A percentile compares a stretch with the other conserved stretches of the same genome.
These are phyloP conservation scores for Gossypium lobatum DNA, from an alignment of 441 rosid genomes.

Conservation along the genomic window DNA sequence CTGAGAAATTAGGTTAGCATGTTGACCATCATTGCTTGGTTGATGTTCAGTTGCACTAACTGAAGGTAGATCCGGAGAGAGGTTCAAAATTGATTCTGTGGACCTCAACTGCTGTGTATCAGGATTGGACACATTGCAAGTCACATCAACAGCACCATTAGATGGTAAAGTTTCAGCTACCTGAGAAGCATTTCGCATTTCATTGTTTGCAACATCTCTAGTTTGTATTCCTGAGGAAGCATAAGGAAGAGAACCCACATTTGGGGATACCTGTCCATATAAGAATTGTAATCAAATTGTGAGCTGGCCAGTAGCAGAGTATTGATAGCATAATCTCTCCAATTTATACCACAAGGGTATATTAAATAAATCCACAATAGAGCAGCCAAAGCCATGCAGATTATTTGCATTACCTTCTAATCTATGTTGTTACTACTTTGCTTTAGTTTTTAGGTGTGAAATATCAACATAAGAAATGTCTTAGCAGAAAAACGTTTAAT, in stretches of 20 bases:
- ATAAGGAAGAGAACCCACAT: slow-evolving; percentile 25
- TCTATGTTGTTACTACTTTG: background rate
- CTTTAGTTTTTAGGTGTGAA: background rate
- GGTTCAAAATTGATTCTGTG: slow-evolving; percentile 10
- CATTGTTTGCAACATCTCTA: slow-evolving; percentile 24
- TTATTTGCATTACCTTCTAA: background rate
- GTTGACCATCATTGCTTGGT: slow-evolving; percentile 20
- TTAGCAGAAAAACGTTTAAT: background rate
- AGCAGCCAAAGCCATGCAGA: background rate
- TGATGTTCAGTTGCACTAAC: slow-evolving; percentile 24
- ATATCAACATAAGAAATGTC: background rate
- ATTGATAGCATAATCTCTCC: background rate
- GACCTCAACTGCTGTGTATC: slow-evolving; percentile 18
- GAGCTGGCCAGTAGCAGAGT: background rate
- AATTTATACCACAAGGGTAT: background rate
- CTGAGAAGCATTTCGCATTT: slow-evolving; percentile 19
- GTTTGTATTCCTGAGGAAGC: slow-evolving; percentile 24
- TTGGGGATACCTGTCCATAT: slow-evolving; percentile 31
- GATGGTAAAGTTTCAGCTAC: slow-evolving; percentile 25
- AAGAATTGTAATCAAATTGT: slow-evolving; percentile 4
- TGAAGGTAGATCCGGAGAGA: slow-evolving; percentile 17
- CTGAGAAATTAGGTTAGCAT: slow-evolving; percentile 19
- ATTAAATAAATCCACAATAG: background rate
- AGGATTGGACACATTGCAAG: slow-evolving; percentile 17
- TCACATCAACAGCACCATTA: slow-evolving; percentile 17